A percentile compares a stretch with the other conserved stretches of the same genome.
phyloP scores from a whole-genome alignment of 148 eudicot species.

The Linanthus parryae region DNA sequence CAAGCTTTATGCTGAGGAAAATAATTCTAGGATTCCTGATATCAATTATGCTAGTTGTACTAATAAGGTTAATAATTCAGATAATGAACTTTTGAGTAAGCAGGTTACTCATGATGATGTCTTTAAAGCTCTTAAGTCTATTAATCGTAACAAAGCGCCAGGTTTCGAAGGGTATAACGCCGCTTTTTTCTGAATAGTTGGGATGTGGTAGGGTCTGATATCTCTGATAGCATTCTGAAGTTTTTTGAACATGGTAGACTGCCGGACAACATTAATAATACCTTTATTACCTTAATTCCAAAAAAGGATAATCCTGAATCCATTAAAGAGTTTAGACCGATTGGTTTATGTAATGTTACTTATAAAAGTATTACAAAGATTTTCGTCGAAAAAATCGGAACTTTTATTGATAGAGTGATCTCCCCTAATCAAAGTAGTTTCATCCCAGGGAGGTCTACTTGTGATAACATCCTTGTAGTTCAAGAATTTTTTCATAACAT shows the following conservation, averaged over 20 bases:
- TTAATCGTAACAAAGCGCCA: background rate
- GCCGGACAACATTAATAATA: background rate
- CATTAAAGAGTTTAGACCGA: background rate
- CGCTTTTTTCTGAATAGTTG: background rate
- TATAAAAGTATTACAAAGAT: background rate
- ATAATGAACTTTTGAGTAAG: background rate
- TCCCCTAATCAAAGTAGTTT: slow-evolving; percentile 4
- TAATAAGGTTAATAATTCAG: background rate
- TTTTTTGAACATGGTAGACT: background rate
- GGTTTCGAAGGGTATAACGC: background rate
- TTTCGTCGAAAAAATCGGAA: background rate
- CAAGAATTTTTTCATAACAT: slow-evolving; percentile 2
- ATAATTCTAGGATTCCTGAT: background rate
- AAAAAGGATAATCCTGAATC: background rate
- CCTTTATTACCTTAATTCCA: background rate
- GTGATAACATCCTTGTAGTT: background rate
- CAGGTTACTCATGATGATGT: background rate
- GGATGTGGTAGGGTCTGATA: background rate
- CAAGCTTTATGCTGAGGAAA: background rate
- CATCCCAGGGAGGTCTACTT: background rate
- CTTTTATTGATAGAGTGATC: background rate
- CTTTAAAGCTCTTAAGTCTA: background rate
- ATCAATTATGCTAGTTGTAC: background rate
- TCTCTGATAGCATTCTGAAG: background rate
- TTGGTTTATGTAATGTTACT: slow-evolving; percentile 1